Base-by-base conservation (phyloP, 2,329 filamentous ascomycete genomes). In the Claviceps sp. region DNA sequence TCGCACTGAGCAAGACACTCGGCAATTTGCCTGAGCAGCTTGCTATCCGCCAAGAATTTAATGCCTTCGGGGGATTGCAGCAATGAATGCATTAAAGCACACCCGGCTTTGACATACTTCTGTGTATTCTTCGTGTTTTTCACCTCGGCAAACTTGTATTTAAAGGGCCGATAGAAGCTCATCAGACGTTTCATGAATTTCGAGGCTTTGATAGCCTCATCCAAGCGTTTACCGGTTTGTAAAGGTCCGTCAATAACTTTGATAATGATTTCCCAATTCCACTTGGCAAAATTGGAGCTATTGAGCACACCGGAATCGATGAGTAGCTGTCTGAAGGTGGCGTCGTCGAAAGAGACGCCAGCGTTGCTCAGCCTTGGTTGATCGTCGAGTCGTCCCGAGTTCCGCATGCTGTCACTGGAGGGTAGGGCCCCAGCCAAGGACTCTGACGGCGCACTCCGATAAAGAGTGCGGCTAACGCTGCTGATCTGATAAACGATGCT, bases 401-500 rank as follows among this genome's bases (percentile, higher is more conserved):
- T 73, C 41, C 70, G 70, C 57, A 73, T 63, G 57, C 69, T 73
- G 54, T 70, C 71, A 52, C 67, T 70, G 5, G 70, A 70, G 1
- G 72, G 67, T 13, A 75, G 57, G 7, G 63, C 58, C 7, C 66
- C 63, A 6, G 71, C 67, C 37, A 65, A 56, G 1, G 62, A 61
- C 3, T 67, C 67, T 0, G 76, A 72, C 1, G 78, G 76, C 5
- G 81, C 79, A 47, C 88, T 94, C 53, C 89, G 79, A 63, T 94
- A 94, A 14, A 98, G 71, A 0, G 90, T 97, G 56, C 89, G 82
- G 65, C 91, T 98, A 58, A 98, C 89, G 63, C 91, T 96, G 70
- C 95, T 95, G 51, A 98, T 95, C 64, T 97, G 93, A 62, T 97
- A 98, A 13, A 98, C 88, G 18, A 94, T 94, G 7, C 89, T 84